Base-by-base conservation (phyloP, 2,329 filamentous ascomycete genomes). In the Microcyclospora pomicola region DNA sequence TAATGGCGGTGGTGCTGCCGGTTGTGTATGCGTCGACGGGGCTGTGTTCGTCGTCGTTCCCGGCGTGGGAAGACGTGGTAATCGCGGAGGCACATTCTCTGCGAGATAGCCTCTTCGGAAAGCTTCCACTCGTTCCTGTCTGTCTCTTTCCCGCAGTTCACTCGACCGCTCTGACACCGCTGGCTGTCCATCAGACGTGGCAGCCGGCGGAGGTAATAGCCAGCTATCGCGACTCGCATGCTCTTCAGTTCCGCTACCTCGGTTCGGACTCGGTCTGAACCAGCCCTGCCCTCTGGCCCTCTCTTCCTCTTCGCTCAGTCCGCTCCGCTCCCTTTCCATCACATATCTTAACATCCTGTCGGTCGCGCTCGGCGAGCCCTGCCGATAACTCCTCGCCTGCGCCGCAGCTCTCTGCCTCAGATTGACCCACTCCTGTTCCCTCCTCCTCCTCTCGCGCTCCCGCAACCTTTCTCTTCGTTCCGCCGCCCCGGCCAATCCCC, bases 281-380 rank as follows among this genome's bases (percentile, higher is more conserved):
- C 46, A 58, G 29, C 45, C 56, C 27, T 44, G 50, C 40, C 49
- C 58, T 50, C 54, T 55, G 43, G 48, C 52, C 33, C 55, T 41
- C 34, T 55, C 51, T 38, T 56, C 55, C 39, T 55, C 54, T 50
- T 51, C 49, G 31, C 49, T 59, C 49, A 51, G 49, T 3, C 45
- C 51, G 34, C 46, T 52, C 3, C 47, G 49, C 36, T 65, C 61
- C 43, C 62, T 49, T 31, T 61, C 58, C 48, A 60, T 55, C 38
- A 58, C 54, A 49, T 60, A 60, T 33, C 62, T 51, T 51, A 64
- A 52, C 51, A 63, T 58, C 35, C 56, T 43, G 35, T 58, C 56
- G 7, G 54, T 59, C 5, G 50, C 47, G 32, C 51, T 55, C 2
- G 55, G 53, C 10, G 50, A 55, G 11, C 50, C 45, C 35, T 53